Conservation (phyloP, 148 eudicot species). For the Selenicereus undatus region DNA sequence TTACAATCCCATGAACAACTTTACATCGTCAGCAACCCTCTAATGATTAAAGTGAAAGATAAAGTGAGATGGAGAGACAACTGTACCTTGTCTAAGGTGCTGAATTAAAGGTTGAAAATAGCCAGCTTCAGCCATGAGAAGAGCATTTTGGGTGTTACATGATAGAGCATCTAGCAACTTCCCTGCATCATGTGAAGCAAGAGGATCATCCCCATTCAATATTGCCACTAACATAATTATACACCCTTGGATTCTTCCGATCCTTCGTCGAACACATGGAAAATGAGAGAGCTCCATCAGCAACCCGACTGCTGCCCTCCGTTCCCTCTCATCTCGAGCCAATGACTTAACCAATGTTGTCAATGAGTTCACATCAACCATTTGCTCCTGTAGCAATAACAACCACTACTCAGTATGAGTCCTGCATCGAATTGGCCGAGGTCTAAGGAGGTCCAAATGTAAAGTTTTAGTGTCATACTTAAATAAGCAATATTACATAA, state of each 20-base stretch:
- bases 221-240: slow-evolving; percentile 79
- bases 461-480: too few relatives aligned
- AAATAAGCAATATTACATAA: not conserved
- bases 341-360: slow-evolving; percentile 66
- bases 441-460: not conserved
- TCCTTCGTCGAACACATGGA: slow-evolving; percentile 49
- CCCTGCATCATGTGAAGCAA: slow-evolving; percentile 60
- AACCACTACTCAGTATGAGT: not conserved
- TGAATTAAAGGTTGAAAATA: slow-evolving; percentile 75
- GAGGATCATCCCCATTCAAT: slow-evolving; percentile 59
- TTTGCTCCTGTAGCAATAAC: slow-evolving; percentile 49
- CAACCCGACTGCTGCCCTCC: slow-evolving; percentile 76
- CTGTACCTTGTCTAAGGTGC: slow-evolving; percentile 73
- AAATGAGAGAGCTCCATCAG: slow-evolving; percentile 52
- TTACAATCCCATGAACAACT: not conserved
- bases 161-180: slow-evolving; percentile 58
- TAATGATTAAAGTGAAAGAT: not conserved
- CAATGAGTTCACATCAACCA: slow-evolving; percentile 57
- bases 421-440: not conserved
- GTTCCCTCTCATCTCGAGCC: slow-evolving; percentile 60
- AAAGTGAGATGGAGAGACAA: not conserved
- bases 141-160: slow-evolving; percentile 80
- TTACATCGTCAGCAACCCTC: not conserved
- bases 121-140: slow-evolving; percentile 95
- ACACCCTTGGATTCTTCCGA: slow-evolving; percentile 84